A percentile compares a stretch with the other conserved stretches of the same genome.
These are phyloP conservation scores for Aspergillus carbonarius DNA, from an alignment of 2,329 filamentous ascomycete species.

Conservation along the genomic window DNA sequence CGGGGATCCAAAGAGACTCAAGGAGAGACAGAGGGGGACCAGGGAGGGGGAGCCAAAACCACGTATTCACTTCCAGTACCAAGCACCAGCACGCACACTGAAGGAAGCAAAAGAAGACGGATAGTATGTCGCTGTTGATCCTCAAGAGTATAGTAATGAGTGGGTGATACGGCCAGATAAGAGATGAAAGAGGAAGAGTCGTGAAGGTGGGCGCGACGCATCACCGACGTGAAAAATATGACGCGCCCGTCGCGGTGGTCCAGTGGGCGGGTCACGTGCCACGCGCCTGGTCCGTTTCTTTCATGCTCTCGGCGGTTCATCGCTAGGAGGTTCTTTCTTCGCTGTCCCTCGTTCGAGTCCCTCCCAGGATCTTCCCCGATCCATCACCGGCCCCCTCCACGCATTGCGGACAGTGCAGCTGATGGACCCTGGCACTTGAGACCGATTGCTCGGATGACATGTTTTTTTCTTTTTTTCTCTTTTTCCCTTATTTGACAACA, in stretches of 20 bases:
- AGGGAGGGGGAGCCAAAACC: not conserved
- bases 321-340: too few species aligned
- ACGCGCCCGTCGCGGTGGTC: slow-evolving; percentile 13
- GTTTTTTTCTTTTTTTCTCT: not conserved
- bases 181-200: not conserved
- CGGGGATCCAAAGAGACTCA: not conserved
- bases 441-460: not conserved
- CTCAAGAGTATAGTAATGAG: too few species aligned
- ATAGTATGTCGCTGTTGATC: too few species aligned
- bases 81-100: not conserved
- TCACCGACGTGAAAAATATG: slow-evolving; percentile 2
- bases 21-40: not conserved
- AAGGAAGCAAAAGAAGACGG: not conserved
- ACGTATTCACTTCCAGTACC: not conserved
- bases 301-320: not conserved
- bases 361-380: not conserved
- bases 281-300: not conserved
- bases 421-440: not conserved
- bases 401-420: not conserved
- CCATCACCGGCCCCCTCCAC: not conserved
- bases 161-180: not conserved
- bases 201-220: not conserved
- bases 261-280: slow-evolving; percentile 18
- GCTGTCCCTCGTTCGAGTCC: slow-evolving; percentile 16
- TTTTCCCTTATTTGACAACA: not conserved